Evolutionary conservation across 139 green algal genomes (phyloP).

Genomic region (Yamagishiella unicocca): DNA sequence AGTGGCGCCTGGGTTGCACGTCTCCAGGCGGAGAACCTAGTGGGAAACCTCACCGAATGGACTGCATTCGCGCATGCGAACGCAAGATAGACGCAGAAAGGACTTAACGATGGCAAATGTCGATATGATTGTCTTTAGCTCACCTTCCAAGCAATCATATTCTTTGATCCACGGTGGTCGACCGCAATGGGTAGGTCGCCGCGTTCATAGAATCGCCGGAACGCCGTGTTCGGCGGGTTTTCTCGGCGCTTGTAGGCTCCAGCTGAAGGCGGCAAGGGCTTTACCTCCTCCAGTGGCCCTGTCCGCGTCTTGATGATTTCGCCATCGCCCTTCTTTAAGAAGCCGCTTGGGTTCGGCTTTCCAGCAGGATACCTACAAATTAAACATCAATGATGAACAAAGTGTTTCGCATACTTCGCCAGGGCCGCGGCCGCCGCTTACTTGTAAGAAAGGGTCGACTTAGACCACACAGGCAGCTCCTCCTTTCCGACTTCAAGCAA

Average conservation of each 20-base stretch:
- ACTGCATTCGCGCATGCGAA: too few species aligned
- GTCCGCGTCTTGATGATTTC: slow-evolving; percentile 50
- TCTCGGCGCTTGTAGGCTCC: slow-evolving; percentile 63
- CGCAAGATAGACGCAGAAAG: too few species aligned
- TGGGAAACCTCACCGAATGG: too few species aligned
- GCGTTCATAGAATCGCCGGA: slow-evolving; percentile 88
- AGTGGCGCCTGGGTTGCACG: too few species aligned
- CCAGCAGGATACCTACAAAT: slow-evolving; percentile 54
- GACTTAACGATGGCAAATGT: too few species aligned
- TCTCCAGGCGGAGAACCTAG: too few species aligned
- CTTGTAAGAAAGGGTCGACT: slow-evolving; percentile 73
- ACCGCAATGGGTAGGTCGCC: slow-evolving; percentile 87
- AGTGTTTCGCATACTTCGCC: neutral
- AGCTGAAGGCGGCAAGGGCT: slow-evolving; percentile 55
- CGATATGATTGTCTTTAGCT: too few species aligned
- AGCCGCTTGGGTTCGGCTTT: slow-evolving; percentile 70
- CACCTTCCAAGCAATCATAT: slow-evolving; percentile 90
- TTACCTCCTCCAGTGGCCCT: slow-evolving; percentile 18
- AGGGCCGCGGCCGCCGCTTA: slow-evolving; percentile 35
- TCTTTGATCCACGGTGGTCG: slow-evolving; percentile 85
- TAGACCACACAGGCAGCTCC: slow-evolving; percentile 74
- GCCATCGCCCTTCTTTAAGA: slow-evolving; percentile 62
- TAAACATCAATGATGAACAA: neutral
- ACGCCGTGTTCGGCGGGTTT: slow-evolving; percentile 86
- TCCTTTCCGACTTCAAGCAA: slow-evolving; percentile 49